These are phyloP conservation scores for Aureobasidium sp. DNA, from an alignment of 2,329 filamentous ascomycete genomes.

Conservation along the genomic window DNA sequence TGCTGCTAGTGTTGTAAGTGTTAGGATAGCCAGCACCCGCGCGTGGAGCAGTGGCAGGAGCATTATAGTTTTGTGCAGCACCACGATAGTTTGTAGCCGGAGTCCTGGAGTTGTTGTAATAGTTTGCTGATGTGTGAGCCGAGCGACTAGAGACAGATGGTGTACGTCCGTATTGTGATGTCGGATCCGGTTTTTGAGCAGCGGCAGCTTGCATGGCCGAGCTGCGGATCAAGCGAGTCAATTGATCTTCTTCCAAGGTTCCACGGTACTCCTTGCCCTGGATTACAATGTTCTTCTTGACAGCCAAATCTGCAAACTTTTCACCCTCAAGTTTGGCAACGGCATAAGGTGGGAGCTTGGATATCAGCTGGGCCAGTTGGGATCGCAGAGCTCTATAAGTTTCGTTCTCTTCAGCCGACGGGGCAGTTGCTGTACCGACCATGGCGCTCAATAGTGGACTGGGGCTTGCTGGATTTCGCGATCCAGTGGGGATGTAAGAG, in stretches of 20 bases:
- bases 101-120: slow-evolving; percentile 16
- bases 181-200: neutral
- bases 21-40: neutral
- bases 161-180: slow-evolving; percentile 6
- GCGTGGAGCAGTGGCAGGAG: slow-evolving; percentile 5
- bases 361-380: slow-evolving; percentile 64
- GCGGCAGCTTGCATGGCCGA: slow-evolving; percentile 23
- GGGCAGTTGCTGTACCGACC: slow-evolving; percentile 53
- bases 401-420: slow-evolving; percentile 49
- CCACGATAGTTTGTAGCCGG: slow-evolving; percentile 20
- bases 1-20: neutral
- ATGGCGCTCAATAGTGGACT: slow-evolving; percentile 51
- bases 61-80: slow-evolving; percentile 1
- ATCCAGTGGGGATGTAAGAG: slow-evolving; percentile 50
- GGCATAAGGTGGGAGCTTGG: slow-evolving; percentile 70
- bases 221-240: slow-evolving; percentile 33
- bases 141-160: slow-evolving; percentile 8
- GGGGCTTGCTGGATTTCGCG: slow-evolving; percentile 41
- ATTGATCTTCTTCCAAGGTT: slow-evolving; percentile 74
- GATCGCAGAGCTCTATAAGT: slow-evolving; percentile 66
- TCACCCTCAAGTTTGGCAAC: slow-evolving; percentile 81
- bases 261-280: slow-evolving; percentile 66
- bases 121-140: neutral
- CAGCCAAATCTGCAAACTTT: slow-evolving; percentile 71
- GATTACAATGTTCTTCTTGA: slow-evolving; percentile 69